Conservation (phyloP, 371 early-diverging fungal genomes). For the Mortierella sp. region DNA sequence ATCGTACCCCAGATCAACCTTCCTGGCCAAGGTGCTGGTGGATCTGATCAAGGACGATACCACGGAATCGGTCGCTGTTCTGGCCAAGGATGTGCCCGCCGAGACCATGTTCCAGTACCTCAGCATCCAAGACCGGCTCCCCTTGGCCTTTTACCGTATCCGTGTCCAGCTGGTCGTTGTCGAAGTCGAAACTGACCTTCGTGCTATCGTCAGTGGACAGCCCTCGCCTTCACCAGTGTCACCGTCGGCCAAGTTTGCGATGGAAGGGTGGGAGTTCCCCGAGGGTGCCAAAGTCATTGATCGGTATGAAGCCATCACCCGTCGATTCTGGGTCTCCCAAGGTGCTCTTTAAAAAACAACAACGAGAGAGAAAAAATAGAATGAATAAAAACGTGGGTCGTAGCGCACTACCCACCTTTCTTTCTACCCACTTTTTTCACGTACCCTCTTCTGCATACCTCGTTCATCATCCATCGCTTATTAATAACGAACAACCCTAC, state of each 20-base stretch:
- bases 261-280: constrained; percentile 54
- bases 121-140: constrained; percentile 42
- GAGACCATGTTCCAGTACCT: constrained; percentile 52
- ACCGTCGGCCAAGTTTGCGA: constrained; percentile 1
- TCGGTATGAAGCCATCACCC: constrained; percentile 52
- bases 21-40: constrained; percentile 45
- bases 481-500: neutral
- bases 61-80: constrained; percentile 31
- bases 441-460: neutral
- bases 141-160: constrained; percentile 42
- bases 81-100: constrained; percentile 47
- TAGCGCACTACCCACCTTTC: neutral
- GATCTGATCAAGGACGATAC: constrained; percentile 51
- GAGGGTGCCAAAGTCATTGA: constrained; percentile 44
- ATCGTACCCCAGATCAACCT: constrained; percentile 13
- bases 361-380: neutral
- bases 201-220: neutral
- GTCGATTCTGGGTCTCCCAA: constrained; percentile 44
- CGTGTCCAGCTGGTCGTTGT: constrained; percentile 53
- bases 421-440: neutral
- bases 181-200: constrained; percentile 22
- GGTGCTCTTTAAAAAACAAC: constrained; percentile 40
- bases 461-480: neutral
- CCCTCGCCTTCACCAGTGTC: neutral
- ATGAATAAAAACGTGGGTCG: neutral